Conservation (phyloP, 2,329 filamentous ascomycete genomes). For the Thermothelomyces thermophilus region DNA sequence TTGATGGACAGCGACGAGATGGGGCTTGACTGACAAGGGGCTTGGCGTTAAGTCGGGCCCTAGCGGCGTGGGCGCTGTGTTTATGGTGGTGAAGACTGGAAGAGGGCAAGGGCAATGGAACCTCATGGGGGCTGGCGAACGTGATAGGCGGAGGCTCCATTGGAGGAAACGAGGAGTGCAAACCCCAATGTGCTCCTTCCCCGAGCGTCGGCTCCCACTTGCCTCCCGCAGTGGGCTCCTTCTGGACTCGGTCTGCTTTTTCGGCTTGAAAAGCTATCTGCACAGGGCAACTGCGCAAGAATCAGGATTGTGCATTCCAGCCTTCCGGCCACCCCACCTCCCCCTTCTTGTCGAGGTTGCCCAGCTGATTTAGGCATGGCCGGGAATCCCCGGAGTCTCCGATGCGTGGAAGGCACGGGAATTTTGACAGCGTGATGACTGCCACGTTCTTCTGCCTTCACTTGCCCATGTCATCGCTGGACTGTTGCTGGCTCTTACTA, state of each 20-base stretch:
- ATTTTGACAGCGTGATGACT: not conserved
- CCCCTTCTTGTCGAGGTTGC: not conserved
- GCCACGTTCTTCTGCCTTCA: no score
- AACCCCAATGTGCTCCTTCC: not conserved
- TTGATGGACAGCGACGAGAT: constrained; percentile 11
- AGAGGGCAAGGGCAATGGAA: constrained; percentile 4
- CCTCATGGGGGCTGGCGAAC: not conserved
- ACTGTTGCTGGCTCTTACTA: no score
- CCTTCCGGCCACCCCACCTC: not conserved
- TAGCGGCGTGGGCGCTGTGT: constrained; percentile 5
- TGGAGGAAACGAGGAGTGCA: constrained; percentile 5
- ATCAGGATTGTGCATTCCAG: not conserved
- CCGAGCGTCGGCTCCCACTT: constrained; percentile 7
- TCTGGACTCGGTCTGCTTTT: constrained; percentile 17
- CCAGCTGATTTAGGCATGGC: not conserved
- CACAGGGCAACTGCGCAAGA: constrained; percentile 13
- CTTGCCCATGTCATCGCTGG: no score
- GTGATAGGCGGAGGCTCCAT: constrained; percentile 7
- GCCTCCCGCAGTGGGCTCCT: constrained; percentile 8
- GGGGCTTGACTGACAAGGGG: constrained; percentile 5
- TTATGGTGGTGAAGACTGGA: not conserved
- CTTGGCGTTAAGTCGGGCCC: no score
- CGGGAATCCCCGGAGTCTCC: constrained; percentile 12
- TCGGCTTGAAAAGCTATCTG: constrained; percentile 5
- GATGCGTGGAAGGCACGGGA: not conserved